Evolutionary conservation across 2,329 filamentous ascomycete genomes (phyloP).

Genomic region (Zopfia rhizophila): DNA sequence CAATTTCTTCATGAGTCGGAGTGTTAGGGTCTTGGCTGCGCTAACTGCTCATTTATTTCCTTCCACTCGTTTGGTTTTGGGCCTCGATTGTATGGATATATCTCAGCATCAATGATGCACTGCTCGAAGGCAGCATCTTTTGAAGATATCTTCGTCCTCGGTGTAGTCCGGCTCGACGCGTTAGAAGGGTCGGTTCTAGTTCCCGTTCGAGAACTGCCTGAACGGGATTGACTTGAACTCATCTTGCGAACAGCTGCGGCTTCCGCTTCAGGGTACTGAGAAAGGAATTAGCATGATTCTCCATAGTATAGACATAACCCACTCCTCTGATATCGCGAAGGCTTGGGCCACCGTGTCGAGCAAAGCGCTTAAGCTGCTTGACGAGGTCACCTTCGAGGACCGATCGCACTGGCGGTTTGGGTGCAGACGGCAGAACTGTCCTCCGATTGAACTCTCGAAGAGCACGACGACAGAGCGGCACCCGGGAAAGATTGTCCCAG

Average conservation of each 20-base stretch:
- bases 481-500: constrained; percentile 24
- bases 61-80: constrained; percentile 26
- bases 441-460: constrained; percentile 24
- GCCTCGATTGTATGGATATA: constrained; percentile 16
- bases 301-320: constrained; percentile 4
- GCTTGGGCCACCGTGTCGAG: constrained; percentile 21
- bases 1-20: too few species aligned
- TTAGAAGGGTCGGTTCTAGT: constrained; percentile 15
- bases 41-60: constrained; percentile 20
- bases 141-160: constrained; percentile 14
- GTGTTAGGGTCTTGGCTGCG: constrained; percentile 17
- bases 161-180: constrained; percentile 14
- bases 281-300: constrained; percentile 14
- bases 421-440: constrained; percentile 13
- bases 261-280: constrained; percentile 20
- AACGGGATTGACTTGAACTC: too few species aligned
- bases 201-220: too few species aligned
- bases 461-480: constrained; percentile 21
- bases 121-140: constrained; percentile 22
- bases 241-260: constrained; percentile 15
- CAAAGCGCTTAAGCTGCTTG: constrained; percentile 23
- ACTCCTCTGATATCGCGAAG: constrained; percentile 19
- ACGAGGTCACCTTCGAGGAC: constrained; percentile 11
- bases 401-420: constrained; percentile 8
- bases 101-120: constrained; percentile 14